Conservation (phyloP, 495 filamentous ascomycete species). For the Extremus antarcticus region DNA sequence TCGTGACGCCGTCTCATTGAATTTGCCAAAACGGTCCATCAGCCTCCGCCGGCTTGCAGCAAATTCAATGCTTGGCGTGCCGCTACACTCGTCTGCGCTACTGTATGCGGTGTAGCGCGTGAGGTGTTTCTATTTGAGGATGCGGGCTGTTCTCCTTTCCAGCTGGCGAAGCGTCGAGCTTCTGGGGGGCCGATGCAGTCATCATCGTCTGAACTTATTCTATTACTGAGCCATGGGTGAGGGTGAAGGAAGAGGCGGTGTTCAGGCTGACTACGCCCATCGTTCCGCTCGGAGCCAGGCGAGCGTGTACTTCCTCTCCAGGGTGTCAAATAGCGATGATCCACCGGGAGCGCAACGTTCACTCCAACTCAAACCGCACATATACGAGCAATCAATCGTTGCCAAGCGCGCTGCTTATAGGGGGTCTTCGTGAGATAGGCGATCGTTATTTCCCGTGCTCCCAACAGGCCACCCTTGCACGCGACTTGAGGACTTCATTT, state of each 20-base stretch:
- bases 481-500: not conserved
- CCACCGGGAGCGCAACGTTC: not conserved
- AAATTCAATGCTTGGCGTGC: too few species aligned
- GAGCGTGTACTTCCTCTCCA: not conserved
- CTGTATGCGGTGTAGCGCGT: too few species aligned
- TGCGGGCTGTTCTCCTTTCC: not conserved
- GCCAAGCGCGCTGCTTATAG: not conserved
- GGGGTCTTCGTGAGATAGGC: not conserved
- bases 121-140: not conserved
- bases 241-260: not conserved
- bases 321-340: not conserved
- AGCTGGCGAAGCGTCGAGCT: not conserved
- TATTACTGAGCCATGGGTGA: not conserved
- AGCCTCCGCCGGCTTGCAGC: too few species aligned
- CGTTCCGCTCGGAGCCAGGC: not conserved
- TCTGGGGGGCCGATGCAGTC: not conserved
- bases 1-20: not conserved
- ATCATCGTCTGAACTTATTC: not conserved
- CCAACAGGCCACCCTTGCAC: not conserved
- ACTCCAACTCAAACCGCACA: not conserved
- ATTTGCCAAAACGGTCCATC: too few species aligned
- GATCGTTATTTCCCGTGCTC: not conserved
- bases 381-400: not conserved
- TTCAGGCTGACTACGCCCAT: not conserved
- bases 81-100: too few species aligned